Evolutionary conservation across 2,329 filamentous ascomycete species (phyloP).

Genomic region (Aspergillus brasiliensis): DNA sequence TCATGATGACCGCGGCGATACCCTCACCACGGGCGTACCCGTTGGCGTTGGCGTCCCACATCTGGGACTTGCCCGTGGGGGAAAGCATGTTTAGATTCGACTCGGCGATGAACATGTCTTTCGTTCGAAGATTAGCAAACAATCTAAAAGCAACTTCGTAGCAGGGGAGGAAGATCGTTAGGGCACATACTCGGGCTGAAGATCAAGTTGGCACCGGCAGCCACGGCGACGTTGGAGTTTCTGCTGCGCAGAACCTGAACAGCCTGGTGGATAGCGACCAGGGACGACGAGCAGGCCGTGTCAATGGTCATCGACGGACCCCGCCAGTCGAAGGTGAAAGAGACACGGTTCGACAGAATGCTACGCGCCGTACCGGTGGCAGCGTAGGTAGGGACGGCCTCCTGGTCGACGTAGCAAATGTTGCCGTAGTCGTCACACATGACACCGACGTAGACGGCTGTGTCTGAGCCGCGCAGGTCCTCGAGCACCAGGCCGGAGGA

Average conservation of each 20-base stretch:
- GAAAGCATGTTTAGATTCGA: constrained; percentile 32
- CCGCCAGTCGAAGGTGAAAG: constrained; percentile 40
- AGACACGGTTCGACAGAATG: constrained; percentile 38
- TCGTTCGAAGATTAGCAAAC: too few relatives aligned
- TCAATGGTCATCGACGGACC: constrained; percentile 44
- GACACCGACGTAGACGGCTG: constrained; percentile 23
- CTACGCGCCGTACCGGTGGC: constrained; percentile 26
- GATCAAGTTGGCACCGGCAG: constrained; percentile 35
- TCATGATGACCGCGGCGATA: constrained; percentile 7
- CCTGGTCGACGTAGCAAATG: constrained; percentile 17
- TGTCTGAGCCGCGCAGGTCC: constrained; percentile 23
- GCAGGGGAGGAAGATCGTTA: too few relatives aligned
- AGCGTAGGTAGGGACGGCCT: constrained; percentile 14
- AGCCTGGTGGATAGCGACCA: constrained; percentile 29
- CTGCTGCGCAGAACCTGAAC: constrained; percentile 1
- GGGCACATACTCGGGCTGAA: constrained; percentile 25
- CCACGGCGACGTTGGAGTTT: constrained; percentile 9
- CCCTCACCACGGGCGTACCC: constrained; percentile 14
- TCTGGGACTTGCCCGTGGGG: constrained; percentile 26
- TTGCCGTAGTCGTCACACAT: constrained; percentile 26
- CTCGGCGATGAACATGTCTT: constrained; percentile 21
- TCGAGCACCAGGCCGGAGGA: constrained; percentile 18
- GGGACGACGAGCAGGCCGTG: constrained; percentile 43
- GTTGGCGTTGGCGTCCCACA: constrained; percentile 24
- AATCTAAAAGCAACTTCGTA: too few relatives aligned